These are phyloP conservation scores for Omphalea diandra DNA, from an alignment of 441 rosid species.

Conservation along the genomic window DNA sequence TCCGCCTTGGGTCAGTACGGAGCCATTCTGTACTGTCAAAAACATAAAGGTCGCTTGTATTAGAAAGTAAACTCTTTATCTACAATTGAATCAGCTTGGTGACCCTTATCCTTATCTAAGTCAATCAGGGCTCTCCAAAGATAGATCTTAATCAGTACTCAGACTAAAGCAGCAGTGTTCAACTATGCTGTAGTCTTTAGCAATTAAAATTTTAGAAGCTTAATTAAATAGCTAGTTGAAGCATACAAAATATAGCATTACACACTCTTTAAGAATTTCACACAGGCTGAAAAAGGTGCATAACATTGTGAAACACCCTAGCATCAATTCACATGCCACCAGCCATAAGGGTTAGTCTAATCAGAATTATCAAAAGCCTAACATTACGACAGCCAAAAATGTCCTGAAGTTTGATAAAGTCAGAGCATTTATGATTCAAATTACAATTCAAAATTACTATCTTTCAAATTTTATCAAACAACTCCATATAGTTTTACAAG, in stretches of 20 bases:
- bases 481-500: not conserved
- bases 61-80: not conserved
- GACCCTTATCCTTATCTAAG: not conserved
- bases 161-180: not conserved
- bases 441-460: not conserved
- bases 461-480: not conserved
- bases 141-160: not conserved
- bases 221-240: not conserved
- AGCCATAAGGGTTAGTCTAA: not conserved
- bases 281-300: not conserved
- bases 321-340: not conserved
- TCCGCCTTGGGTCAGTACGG: conserved; percentile 57
- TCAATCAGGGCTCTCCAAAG: not conserved
- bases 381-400: not conserved
- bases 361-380: not conserved
- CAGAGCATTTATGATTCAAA: not conserved
- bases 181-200: not conserved
- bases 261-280: not conserved
- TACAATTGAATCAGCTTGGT: not conserved
- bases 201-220: not conserved
- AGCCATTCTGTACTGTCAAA: conserved; percentile 78
- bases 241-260: not conserved
- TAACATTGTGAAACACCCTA: not conserved
- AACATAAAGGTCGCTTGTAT: conserved; percentile 18
- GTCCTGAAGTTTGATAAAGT: not conserved